Evolutionary conservation across 208 protist species (phyloP), one percentile per base, ranked within the genome.

Genomic region (Trypanosoma brucei): DNA sequence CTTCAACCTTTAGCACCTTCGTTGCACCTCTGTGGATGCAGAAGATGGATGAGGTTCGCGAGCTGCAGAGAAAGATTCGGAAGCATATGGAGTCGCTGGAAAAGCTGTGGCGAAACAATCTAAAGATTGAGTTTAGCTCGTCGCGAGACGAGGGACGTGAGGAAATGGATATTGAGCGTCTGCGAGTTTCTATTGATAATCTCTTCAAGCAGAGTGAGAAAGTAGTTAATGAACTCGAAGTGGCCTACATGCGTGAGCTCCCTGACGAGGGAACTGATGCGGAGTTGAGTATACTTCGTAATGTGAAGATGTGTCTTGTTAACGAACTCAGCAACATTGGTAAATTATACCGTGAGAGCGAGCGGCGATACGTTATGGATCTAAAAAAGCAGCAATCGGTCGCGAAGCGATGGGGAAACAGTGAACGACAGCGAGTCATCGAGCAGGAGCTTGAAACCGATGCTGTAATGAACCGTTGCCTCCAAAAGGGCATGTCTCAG

Each of bases 251-350:
- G 30, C 63, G 75, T 3, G 87, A 94, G 39, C 72, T 96, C 1
- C 83, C 82, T 3, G 91, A 96, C 60, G 80, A 76, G 13, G 91
- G 91, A 44, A 94, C 91, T 0, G 85, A 96, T 57, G 81, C 81
- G 13, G 86, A 96, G 67, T 65, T 96, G 37, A 89, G 78, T 62
- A 96, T 96, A 62, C 71, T 96, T 48, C 84, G 87, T 53, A 96
- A 96, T 66, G 87, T 96, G 13, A 93, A 91, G 71, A 96, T 96
- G 91, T 96, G 91, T 61, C 80, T 96, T 14, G 79, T 94, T 31
- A 94, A 93, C 60, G 91, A 96, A 58, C 51, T 96, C 45, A 92
- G 84, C 55, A 75, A 80, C 53, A 78, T 96, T 62, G 87, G 86
- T 68, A 96, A 96, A 44, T 53, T 86, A 4, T 92, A 94, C 67